A percentile compares a stretch with the other conserved stretches of the same genome.
Conservation (phyloP, 139 green algal species). For the Micractinium sp. region DNA sequence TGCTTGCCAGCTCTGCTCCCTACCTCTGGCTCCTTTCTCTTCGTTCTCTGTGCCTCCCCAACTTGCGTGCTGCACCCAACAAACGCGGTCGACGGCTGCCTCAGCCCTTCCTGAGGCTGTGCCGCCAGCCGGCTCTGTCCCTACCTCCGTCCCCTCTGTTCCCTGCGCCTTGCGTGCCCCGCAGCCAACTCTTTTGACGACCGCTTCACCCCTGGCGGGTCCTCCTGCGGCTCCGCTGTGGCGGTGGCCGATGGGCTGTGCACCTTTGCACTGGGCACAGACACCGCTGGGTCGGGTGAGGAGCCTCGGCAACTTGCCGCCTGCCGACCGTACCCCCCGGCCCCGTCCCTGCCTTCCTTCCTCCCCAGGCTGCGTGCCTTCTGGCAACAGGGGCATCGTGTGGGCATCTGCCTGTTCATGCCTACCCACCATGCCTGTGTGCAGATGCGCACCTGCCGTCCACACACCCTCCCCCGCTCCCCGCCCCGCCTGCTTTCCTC, state of each 20-base stretch:
- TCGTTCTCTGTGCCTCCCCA: not conserved
- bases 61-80: not conserved
- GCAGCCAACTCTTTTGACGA: slow-evolving; percentile 27
- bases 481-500: not conserved
- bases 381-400: too few relatives aligned
- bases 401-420: too few relatives aligned
- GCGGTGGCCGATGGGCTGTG: slow-evolving; percentile 71
- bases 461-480: too few relatives aligned
- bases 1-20: too few relatives aligned
- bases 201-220: slow-evolving; percentile 77
- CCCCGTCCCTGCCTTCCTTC: not conserved
- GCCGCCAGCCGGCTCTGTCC: not conserved
- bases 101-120: not conserved
- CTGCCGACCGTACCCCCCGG: too few relatives aligned
- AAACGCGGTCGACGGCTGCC: too few relatives aligned
- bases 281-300: slow-evolving; percentile 78
- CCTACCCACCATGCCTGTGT: too few relatives aligned
- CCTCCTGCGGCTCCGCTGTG: slow-evolving; percentile 69
- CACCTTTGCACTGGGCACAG: slow-evolving; percentile 83
- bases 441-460: too few relatives aligned
- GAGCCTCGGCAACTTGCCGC: too few relatives aligned
- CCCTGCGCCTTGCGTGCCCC: not conserved
- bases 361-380: too few relatives aligned
- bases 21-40: too few relatives aligned
- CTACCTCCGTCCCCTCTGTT: not conserved